phyloP scores from a whole-genome alignment of 139 green algal genomes.

The Deuterostichococcus epilithicus region DNA sequence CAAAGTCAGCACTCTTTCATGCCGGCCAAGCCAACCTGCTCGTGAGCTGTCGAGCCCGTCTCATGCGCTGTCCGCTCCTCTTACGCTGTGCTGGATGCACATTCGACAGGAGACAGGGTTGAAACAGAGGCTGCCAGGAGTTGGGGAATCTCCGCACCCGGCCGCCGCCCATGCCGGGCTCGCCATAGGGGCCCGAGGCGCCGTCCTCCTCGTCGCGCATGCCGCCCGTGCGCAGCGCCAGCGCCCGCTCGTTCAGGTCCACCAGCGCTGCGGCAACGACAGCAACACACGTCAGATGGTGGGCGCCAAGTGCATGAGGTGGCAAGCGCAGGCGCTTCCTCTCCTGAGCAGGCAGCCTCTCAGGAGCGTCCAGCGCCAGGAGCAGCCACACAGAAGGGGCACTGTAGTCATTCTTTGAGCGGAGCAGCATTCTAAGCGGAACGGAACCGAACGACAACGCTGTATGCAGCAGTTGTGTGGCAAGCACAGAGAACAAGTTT shows the following conservation, averaged over 20 bases:
- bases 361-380: no score
- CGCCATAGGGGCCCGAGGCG: conserved; percentile 23
- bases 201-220: conserved; percentile 58
- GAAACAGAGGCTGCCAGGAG: neutral
- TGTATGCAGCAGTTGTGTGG: neutral
- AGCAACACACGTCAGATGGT: no score
- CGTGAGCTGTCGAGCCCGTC: neutral
- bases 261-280: conserved; percentile 57
- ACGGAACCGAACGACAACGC: no score
- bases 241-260: conserved; percentile 93
- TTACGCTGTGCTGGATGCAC: neutral
- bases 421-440: no score
- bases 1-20: neutral
- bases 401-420: no score
- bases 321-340: neutral
- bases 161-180: conserved; percentile 27
- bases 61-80: neutral
- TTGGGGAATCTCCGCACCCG: neutral
- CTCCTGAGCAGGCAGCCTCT: no score
- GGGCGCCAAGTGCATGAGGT: neutral
- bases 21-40: neutral
- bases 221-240: conserved; percentile 75
- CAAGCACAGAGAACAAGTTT: neutral
- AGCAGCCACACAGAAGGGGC: no score
- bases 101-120: neutral